Percentiles rank a stretch among this genome's conserved stretches.
These are phyloP conservation scores for Oryza meridionalis DNA, from an alignment of 176 grass and related monocot species.

Conservation along the genomic window DNA sequence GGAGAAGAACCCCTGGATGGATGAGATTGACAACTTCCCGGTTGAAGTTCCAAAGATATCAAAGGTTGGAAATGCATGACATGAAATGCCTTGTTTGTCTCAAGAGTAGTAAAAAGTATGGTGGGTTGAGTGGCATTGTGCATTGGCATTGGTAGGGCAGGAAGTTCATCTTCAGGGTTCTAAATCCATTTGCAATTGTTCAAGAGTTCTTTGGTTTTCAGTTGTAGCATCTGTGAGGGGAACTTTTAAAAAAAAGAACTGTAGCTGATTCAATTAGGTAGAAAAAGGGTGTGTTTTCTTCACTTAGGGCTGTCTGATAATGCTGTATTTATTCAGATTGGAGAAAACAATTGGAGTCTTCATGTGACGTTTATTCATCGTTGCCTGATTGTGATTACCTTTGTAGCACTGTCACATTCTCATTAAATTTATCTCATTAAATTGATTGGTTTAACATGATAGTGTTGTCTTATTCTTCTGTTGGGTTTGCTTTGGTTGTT, in stretches of 20 bases:
- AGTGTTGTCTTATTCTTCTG: not conserved
- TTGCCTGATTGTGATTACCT: constrained; percentile 17
- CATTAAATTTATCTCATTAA: not conserved
- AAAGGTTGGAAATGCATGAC: constrained; percentile 45
- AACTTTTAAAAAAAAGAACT: not conserved
- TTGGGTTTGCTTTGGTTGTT: constrained; percentile 11
- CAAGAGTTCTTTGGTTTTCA: constrained; percentile 42
- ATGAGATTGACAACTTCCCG: constrained; percentile 83
- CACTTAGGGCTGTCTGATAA: constrained; percentile 9
- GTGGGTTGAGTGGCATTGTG: constrained; percentile 3
- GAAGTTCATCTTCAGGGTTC: constrained; percentile 24
- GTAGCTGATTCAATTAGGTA: constrained; percentile 42
- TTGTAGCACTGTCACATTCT: not conserved
- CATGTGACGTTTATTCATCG: constrained; percentile 1
- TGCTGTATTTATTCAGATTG: constrained; percentile 38
- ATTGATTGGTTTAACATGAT: not conserved
- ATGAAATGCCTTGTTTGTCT: constrained; percentile 29
- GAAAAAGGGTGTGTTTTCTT: constrained; percentile 32
- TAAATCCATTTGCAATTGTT: constrained; percentile 22
- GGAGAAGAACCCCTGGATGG: constrained; percentile 92
- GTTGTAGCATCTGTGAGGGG: constrained; percentile 23
- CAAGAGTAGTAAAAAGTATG: constrained; percentile 24
- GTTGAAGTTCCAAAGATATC: constrained; percentile 81
- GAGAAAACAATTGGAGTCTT: constrained; percentile 11
- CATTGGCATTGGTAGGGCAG: constrained; percentile 16